Percentiles rank a stretch among this genome's conserved stretches.
Evolutionary conservation across 805 yeast genomes (phyloP).

Genomic region (Barnettozyma botsteinii): DNA sequence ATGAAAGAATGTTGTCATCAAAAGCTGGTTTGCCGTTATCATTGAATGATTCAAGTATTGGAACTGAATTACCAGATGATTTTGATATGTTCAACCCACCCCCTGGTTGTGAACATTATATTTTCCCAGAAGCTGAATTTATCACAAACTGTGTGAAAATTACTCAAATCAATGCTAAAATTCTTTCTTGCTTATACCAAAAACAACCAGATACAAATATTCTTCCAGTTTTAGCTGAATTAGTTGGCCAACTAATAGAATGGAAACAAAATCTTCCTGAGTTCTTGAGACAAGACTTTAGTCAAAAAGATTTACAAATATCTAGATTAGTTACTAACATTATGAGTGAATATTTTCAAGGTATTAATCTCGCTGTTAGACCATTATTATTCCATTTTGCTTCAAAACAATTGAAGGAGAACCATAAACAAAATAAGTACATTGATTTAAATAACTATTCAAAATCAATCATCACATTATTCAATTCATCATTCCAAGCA

Average conservation of each 20-base stretch:
- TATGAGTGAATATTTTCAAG: constrained; percentile 81
- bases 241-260: constrained; percentile 57
- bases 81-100: constrained; percentile 63
- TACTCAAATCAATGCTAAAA: constrained; percentile 72
- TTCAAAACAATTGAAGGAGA: constrained; percentile 52
- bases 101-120: constrained; percentile 53
- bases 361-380: constrained; percentile 71
- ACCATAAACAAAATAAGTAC: constrained; percentile 41
- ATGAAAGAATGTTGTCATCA: constrained; percentile 79
- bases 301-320: constrained; percentile 43
- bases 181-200: constrained; percentile 63
- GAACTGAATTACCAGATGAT: constrained; percentile 70
- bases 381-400: constrained; percentile 76
- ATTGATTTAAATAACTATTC: constrained; percentile 66
- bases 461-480: constrained; percentile 55
- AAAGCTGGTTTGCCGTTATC: constrained; percentile 78
- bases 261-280: constrained; percentile 67
- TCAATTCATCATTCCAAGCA: constrained; percentile 76
- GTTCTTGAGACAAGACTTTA: constrained; percentile 60
- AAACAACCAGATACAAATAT: constrained; percentile 74
- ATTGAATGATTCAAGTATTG: constrained; percentile 75
- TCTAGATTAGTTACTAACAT: constrained; percentile 65
- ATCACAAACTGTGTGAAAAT: constrained; percentile 72
- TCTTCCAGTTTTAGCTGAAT: constrained; percentile 63
- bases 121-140: constrained; percentile 74